phyloP scores from a whole-genome alignment of 495 filamentous ascomycete species.

The Aeminium ludgeri region DNA sequence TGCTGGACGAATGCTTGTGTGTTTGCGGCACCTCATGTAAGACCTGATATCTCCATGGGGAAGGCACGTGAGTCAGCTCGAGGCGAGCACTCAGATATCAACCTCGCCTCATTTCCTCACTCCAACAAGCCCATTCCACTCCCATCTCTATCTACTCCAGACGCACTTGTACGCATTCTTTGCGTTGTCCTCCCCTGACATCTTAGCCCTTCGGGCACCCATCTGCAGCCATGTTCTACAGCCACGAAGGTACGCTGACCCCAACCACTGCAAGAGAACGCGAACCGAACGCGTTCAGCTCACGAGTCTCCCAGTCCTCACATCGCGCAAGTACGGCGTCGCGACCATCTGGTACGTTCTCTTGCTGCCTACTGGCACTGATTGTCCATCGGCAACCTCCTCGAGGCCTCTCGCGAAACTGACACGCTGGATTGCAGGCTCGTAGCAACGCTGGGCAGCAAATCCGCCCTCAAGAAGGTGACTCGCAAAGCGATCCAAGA shows the following conservation, averaged over 20 bases:
- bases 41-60: no score
- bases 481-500: conserved; percentile 76
- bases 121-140: no score
- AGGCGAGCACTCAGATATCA: no score
- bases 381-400: neutral
- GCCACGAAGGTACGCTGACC: conserved; percentile 57
- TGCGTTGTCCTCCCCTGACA: neutral
- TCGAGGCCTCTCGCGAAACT: neutral
- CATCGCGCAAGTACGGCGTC: conserved; percentile 73
- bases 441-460: conserved; percentile 72
- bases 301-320: conserved; percentile 49
- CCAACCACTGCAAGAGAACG: no score
- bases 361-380: neutral
- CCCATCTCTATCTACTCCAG: no score
- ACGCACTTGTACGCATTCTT: neutral
- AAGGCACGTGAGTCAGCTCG: no score
- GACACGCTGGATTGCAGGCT: conserved; percentile 42
- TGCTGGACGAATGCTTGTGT: no score
- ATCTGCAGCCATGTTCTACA: conserved; percentile 61
- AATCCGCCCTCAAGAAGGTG: conserved; percentile 53
- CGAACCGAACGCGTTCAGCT: conserved; percentile 5
- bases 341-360: conserved; percentile 73
- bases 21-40: no score
- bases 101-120: conserved; percentile 6
- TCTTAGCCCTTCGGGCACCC: conserved; percentile 6